Percentiles rank a stretch among this genome's conserved stretches.
Evolutionary conservation across 2,329 filamentous ascomycete genomes (phyloP).

Genomic region (Huntiella decipiens): DNA sequence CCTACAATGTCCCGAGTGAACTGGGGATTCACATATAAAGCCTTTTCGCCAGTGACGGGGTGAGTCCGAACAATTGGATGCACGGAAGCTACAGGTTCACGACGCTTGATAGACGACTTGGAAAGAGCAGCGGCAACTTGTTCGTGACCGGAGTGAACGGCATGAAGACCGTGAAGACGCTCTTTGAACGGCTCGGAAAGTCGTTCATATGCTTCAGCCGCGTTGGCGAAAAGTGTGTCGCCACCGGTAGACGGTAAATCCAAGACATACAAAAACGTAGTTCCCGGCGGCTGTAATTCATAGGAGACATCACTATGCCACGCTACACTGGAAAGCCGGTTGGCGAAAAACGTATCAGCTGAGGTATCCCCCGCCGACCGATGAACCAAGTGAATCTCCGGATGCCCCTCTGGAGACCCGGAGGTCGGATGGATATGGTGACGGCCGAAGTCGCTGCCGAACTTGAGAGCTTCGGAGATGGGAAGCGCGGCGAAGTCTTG

Average conservation of each 20-base stretch:
- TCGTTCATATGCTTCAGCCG: constrained; percentile 62
- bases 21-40: constrained; percentile 64
- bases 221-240: constrained; percentile 68
- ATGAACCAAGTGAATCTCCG: constrained; percentile 63
- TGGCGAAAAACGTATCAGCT: constrained; percentile 40
- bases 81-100: constrained; percentile 54
- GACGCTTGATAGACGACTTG: constrained; percentile 49
- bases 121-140: constrained; percentile 53
- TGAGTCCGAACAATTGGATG: constrained; percentile 71
- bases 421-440: constrained; percentile 69
- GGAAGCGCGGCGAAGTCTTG: constrained; percentile 55
- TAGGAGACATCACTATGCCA: constrained; percentile 87
- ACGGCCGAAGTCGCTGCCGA: constrained; percentile 58
- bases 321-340: constrained; percentile 53
- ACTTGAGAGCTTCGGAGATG: constrained; percentile 49
- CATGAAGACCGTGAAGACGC: constrained; percentile 61
- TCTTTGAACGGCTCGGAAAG: constrained; percentile 63
- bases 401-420: constrained; percentile 52
- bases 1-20: constrained; percentile 71
- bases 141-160: constrained; percentile 65
- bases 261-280: constrained; percentile 76
- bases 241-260: constrained; percentile 64
- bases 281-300: constrained; percentile 73
- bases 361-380: constrained; percentile 34
- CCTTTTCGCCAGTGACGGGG: constrained; percentile 67